Conservation (phyloP, 176 grass and related monocot genomes). For the Zea mays region Zm-B73-REFERENCE-NAM-5.0 NC_050102.1:129939001-129939500, state of each 20-base stretch:
- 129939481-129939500: background rate
- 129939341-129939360: background rate
- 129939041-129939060: background rate
- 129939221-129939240: background rate
- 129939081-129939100: background rate
- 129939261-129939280: background rate
- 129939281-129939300: conserved; percentile 8
- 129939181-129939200: background rate
- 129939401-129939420: background rate
- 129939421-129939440: conserved; percentile 7
- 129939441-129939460: conserved; percentile 4
- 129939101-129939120: background rate
- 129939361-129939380: conserved; percentile 23
- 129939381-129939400: conserved; percentile 13
- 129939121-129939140: background rate
- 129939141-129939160: background rate
- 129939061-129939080: conserved; percentile 10
- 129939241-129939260: background rate
- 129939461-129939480: background rate
- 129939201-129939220: background rate
- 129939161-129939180: background rate
- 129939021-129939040: conserved; percentile 27
- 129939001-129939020: conserved; percentile 58
- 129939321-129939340: background rate
- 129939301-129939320: background rate